Percentiles rank a stretch among this genome's conserved stretches.
Evolutionary conservation across 371 early-diverging fungal species (phyloP).

Genomic region (Zopfochytrium polystomum): DNA sequence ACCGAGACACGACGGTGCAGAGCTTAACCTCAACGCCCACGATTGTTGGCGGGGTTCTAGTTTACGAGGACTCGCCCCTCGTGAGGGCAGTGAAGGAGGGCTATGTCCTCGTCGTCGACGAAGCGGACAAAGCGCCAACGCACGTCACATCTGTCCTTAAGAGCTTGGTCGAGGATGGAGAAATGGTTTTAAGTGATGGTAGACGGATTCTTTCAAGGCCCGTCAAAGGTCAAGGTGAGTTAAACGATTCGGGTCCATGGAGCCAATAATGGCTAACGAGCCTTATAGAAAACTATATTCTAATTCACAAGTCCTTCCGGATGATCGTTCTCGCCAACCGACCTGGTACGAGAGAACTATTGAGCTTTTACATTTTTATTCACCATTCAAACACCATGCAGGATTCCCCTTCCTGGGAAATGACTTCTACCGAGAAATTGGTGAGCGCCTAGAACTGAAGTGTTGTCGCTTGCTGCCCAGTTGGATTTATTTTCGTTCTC

Average conservation of each 20-base stretch:
- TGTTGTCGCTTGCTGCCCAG: conserved; percentile 72
- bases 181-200: conserved; percentile 79
- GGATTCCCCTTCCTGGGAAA: conserved; percentile 70
- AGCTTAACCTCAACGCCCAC: conserved; percentile 73
- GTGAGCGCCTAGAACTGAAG: conserved; percentile 56
- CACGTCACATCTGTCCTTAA: conserved; percentile 79
- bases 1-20: conserved; percentile 81
- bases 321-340: conserved; percentile 87
- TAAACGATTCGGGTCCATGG: neutral
- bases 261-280: neutral
- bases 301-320: conserved; percentile 69
- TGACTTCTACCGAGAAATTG: conserved; percentile 81
- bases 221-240: too few relatives aligned
- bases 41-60: conserved; percentile 67
- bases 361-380: neutral
- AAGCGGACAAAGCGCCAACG: conserved; percentile 84
- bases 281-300: conserved; percentile 48
- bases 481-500: conserved; percentile 44
- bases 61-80: conserved; percentile 75
- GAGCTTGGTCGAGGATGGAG: conserved; percentile 74
- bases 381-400: too few relatives aligned
- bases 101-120: conserved; percentile 77
- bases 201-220: conserved; percentile 65
- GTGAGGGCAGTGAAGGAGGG: conserved; percentile 57
- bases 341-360: conserved; percentile 49